Conservation (phyloP, 1,139 yeast species). For the Suhomyces bokatorum region DNA sequence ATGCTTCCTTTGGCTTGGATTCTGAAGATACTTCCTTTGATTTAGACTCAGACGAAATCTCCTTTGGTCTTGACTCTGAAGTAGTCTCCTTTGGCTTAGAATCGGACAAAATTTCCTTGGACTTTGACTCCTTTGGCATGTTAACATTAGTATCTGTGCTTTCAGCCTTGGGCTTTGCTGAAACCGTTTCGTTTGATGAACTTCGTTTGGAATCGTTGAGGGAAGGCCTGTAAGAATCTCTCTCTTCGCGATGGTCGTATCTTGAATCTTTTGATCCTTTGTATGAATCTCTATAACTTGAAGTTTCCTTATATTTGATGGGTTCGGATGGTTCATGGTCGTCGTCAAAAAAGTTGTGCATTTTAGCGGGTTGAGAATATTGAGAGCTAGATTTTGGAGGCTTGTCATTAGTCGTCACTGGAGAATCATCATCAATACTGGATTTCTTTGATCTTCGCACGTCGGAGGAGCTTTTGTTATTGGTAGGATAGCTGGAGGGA, state of each 20-base stretch:
- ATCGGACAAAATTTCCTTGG: background rate
- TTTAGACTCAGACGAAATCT: no score
- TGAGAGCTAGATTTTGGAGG: background rate
- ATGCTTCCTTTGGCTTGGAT: no score
- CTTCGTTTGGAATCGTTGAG: background rate
- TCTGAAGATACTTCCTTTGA: no score
- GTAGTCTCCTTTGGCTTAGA: background rate
- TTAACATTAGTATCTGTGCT: background rate
- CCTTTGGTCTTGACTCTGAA: no score
- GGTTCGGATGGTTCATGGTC: constrained; percentile 10
- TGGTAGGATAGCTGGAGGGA: constrained; percentile 5
- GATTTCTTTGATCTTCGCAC: constrained; percentile 3
- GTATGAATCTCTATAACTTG: background rate
- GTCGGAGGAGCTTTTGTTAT: constrained; percentile 1
- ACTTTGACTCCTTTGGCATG: background rate
- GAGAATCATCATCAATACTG: background rate
- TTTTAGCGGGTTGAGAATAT: constrained; percentile 12
- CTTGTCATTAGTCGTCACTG: constrained; percentile 8
- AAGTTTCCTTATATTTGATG: background rate
- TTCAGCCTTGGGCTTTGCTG: background rate
- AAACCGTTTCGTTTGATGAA: background rate
- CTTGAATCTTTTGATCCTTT: background rate
- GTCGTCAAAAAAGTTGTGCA: constrained; percentile 19
- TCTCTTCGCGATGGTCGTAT: background rate
- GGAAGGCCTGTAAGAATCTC: background rate